Evolutionary conservation across 2,329 filamentous ascomycete genomes (phyloP).

Genomic region (Cadophora luteo-olivacea): DNA sequence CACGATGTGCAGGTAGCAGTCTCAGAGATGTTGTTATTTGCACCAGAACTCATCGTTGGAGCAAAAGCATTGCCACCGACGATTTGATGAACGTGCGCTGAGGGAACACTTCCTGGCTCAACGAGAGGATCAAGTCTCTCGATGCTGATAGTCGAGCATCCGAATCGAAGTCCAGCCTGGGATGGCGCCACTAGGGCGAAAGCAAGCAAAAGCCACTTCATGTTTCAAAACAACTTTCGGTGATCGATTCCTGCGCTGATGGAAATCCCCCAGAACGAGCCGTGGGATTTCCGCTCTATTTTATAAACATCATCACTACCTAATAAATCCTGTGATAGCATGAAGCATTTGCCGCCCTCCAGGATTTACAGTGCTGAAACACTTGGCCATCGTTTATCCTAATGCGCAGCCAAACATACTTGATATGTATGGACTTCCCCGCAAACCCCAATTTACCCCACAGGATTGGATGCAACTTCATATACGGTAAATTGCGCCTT

Average conservation of each 20-base stretch:
- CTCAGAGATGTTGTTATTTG: conserved; percentile 11
- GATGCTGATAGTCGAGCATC: conserved; percentile 22
- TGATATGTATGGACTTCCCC: not conserved
- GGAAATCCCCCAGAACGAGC: not conserved
- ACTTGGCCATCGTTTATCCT: conserved; percentile 15
- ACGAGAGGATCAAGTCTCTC: conserved; percentile 21
- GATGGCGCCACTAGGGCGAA: conserved; percentile 20
- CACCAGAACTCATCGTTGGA: conserved; percentile 12
- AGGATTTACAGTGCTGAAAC: conserved; percentile 9
- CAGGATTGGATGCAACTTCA: conserved; percentile 8
- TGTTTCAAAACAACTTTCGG: conserved; percentile 4
- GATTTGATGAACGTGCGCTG: conserved; percentile 19
- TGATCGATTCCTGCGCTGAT: not conserved
- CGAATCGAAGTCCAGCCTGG: conserved; percentile 24
- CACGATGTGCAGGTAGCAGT: conserved; percentile 32
- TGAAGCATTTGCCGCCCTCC: conserved; percentile 9
- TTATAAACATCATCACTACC: not conserved
- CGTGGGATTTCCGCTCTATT: not conserved
- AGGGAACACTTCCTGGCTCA: conserved; percentile 23
- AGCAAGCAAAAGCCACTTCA: conserved; percentile 21
- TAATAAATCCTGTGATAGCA: not conserved
- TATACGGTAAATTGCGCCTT: not conserved
- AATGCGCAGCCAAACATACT: not conserved
- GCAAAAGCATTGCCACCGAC: conserved; percentile 21
- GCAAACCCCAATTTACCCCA: conserved; percentile 10